phyloP scores from a whole-genome alignment of 1,139 yeast species.

The Diutina catenulata region DNA sequence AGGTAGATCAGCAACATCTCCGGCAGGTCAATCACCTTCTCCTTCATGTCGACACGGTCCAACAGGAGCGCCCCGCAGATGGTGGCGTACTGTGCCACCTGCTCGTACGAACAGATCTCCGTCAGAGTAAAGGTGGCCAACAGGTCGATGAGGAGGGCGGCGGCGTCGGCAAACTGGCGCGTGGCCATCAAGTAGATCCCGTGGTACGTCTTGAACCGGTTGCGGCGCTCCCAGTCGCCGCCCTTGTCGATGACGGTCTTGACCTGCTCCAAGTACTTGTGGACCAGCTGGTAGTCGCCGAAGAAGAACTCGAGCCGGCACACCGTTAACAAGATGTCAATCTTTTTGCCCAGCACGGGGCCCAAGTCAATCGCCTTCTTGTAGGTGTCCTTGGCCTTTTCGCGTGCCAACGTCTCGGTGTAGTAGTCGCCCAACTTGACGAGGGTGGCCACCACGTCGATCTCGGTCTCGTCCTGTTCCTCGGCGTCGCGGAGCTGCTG shows the following conservation, averaged over 20 bases:
- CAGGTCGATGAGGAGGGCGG: slow-evolving; percentile 75
- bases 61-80: slow-evolving; percentile 76
- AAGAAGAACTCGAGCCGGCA: slow-evolving; percentile 82
- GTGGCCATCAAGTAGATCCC: slow-evolving; percentile 81
- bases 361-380: slow-evolving; percentile 69
- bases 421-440: slow-evolving; percentile 80
- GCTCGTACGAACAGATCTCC: slow-evolving; percentile 82
- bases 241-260: slow-evolving; percentile 80
- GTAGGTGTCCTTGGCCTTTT: slow-evolving; percentile 61
- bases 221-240: slow-evolving; percentile 98
- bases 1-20: slow-evolving; percentile 78
- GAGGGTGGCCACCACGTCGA: slow-evolving; percentile 70
- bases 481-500: slow-evolving; percentile 62
- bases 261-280: slow-evolving; percentile 64
- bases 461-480: slow-evolving; percentile 82
- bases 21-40: slow-evolving; percentile 84
- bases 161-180: slow-evolving; percentile 76
- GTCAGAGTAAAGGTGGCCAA: slow-evolving; percentile 95
- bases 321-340: slow-evolving; percentile 72
- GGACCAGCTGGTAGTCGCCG: slow-evolving; percentile 61
- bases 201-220: slow-evolving; percentile 81
- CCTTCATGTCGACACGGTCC: slow-evolving; percentile 75
- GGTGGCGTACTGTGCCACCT: slow-evolving; percentile 80
- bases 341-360: slow-evolving; percentile 81
- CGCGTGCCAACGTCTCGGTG: slow-evolving; percentile 70